These are phyloP conservation scores for Starmerella vitae DNA, from an alignment of 805 yeast genomes.

Conservation along the genomic window DNA sequence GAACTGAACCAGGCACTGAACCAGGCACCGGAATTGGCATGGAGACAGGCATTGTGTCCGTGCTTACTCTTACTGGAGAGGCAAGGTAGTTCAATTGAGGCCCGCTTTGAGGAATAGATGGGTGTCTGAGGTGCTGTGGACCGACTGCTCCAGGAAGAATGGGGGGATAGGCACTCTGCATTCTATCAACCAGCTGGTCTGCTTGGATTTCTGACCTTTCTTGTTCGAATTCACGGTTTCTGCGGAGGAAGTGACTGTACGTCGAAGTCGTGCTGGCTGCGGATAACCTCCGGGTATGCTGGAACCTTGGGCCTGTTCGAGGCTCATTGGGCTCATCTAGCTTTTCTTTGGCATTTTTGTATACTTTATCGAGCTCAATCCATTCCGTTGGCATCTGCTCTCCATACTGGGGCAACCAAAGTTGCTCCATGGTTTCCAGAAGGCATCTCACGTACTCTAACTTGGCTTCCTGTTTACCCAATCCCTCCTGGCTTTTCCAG, in stretches of 20 bases:
- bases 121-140: background rate
- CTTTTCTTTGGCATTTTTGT: slow-evolving; percentile 34
- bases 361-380: slow-evolving; percentile 53
- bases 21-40: background rate
- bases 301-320: background rate
- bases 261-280: slow-evolving; percentile 16
- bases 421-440: slow-evolving; percentile 48
- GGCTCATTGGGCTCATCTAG: background rate
- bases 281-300: slow-evolving; percentile 16
- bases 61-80: background rate
- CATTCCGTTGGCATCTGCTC: slow-evolving; percentile 42
- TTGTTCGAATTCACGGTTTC: slow-evolving; percentile 20
- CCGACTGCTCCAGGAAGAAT: slow-evolving; percentile 15
- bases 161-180: slow-evolving; percentile 15
- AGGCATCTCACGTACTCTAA: slow-evolving; percentile 51
- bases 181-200: slow-evolving; percentile 13
- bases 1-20: background rate
- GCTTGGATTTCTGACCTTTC: slow-evolving; percentile 17
- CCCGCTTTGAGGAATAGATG: background rate
- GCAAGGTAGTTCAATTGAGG: background rate
- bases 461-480: slow-evolving; percentile 59
- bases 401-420: slow-evolving; percentile 42
- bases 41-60: background rate
- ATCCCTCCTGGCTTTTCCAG: slow-evolving; percentile 64
- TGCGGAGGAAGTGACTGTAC: slow-evolving; percentile 21